These are phyloP conservation scores for Backusella liffmaniae DNA, from an alignment of 192 early-diverging fungal genomes.

Conservation along the genomic window DNA sequence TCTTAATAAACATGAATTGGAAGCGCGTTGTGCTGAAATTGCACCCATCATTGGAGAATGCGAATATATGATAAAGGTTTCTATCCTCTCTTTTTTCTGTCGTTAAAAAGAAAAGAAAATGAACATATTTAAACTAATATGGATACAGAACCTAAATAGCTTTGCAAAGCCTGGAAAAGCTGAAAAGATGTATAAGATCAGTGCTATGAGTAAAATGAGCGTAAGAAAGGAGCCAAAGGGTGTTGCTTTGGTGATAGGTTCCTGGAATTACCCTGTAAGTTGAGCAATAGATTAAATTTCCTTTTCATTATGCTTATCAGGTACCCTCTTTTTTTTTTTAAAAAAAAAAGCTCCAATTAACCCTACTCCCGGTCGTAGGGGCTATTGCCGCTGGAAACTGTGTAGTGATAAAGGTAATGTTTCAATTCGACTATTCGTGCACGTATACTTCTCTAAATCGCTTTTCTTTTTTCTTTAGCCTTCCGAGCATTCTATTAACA, in stretches of 20 bases:
- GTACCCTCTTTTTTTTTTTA: background rate
- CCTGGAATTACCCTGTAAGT: conserved; percentile 56
- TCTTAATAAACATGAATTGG: background rate
- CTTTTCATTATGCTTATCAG: background rate
- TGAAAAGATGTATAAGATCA: conserved; percentile 33
- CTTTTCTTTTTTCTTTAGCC: conserved; percentile 36
- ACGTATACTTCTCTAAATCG: background rate
- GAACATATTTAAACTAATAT: background rate
- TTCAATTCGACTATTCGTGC: background rate
- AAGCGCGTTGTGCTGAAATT: background rate
- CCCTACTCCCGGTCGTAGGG: conserved; percentile 57
- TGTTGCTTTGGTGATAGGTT: conserved; percentile 61
- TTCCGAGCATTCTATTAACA: conserved; percentile 74
- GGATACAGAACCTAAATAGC: conserved; percentile 51
- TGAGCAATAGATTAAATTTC: background rate
- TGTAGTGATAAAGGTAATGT: conserved; percentile 52
- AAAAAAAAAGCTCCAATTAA: conserved; percentile 12
- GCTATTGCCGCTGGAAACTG: conserved; percentile 96
- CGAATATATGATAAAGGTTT: conserved; percentile 13
- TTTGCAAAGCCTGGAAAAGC: conserved; percentile 51
- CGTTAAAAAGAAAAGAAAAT: background rate
- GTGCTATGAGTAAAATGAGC: conserved; percentile 43
- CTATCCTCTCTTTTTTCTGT: background rate
- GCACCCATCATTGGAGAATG: conserved; percentile 7
- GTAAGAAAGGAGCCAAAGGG: conserved; percentile 78